Percentiles rank a stretch among this genome's conserved stretches.
These are phyloP conservation scores for Podila verticillata DNA, from an alignment of 192 early-diverging fungal genomes.

Conservation along the genomic window DNA sequence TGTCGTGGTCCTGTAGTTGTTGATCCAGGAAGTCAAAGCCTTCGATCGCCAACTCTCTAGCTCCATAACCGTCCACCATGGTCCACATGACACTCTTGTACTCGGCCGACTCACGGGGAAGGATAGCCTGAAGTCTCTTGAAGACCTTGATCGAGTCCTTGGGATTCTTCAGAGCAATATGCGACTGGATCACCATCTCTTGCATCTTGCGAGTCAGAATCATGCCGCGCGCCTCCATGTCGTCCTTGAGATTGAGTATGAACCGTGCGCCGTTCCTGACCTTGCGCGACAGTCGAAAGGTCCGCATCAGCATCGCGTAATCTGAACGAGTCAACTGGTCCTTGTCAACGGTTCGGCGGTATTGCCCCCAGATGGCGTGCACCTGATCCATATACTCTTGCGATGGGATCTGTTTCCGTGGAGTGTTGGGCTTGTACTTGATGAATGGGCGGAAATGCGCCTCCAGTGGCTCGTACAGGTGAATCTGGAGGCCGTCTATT, in stretches of 20 bases:
- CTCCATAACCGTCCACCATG: not conserved
- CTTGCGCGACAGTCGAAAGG: slow-evolving; percentile 8
- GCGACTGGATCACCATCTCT: slow-evolving; percentile 23
- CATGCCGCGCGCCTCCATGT: slow-evolving; percentile 3
- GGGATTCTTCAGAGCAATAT: slow-evolving; percentile 14
- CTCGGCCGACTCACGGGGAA: not conserved
- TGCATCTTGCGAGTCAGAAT: slow-evolving; percentile 4
- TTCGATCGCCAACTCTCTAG: not conserved
- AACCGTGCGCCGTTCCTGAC: not conserved
- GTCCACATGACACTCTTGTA: slow-evolving; percentile 12
- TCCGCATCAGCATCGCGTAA: slow-evolving; percentile 29
- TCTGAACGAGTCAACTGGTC: slow-evolving; percentile 9
- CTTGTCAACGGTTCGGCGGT: not conserved
- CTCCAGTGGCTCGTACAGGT: not conserved
- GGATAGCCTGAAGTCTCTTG: not conserved
- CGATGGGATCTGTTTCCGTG: not conserved
- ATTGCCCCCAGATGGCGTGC: not conserved
- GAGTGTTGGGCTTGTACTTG: not conserved
- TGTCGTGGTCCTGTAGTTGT: not conserved
- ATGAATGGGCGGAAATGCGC: not conserved
- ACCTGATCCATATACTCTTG: not conserved
- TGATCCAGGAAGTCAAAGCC: not conserved
- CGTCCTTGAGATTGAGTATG: slow-evolving; percentile 12
- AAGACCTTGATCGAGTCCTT: slow-evolving; percentile 8
- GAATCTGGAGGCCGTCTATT: not conserved